Conservation (phyloP, 331 rosid species). For the Malus hybrid region DNA sequence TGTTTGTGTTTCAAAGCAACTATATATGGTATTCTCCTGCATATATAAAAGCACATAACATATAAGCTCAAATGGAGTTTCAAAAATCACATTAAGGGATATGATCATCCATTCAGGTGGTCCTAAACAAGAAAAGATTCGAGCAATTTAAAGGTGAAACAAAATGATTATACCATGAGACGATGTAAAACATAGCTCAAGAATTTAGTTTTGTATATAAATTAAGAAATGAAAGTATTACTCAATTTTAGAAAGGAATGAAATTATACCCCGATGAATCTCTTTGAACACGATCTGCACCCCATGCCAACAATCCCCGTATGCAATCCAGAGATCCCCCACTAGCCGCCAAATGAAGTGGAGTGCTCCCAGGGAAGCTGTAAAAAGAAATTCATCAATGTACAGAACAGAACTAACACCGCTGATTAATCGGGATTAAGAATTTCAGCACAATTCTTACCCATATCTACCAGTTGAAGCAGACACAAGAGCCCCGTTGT, state of each 20-base stretch:
- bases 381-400: conserved; percentile 20
- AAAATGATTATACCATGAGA: background rate
- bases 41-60: conserved; percentile 3
- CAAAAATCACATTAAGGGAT: background rate
- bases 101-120: background rate
- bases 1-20: conserved; percentile 80
- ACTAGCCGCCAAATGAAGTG: conserved; percentile 91
- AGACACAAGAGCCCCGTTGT: conserved; percentile 79
- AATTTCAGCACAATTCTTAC: conserved; percentile 27
- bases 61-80: background rate
- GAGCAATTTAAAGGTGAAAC: background rate
- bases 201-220: background rate
- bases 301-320: conserved; percentile 84
- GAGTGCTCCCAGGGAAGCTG: conserved; percentile 83
- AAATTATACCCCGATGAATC: conserved; percentile 67
- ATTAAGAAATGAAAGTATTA: conserved; percentile 11
- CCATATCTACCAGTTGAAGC: conserved; percentile 85
- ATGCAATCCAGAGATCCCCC: conserved; percentile 92
- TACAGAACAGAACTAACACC: background rate
- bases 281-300: conserved; percentile 79
- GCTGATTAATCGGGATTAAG: background rate
- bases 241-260: conserved; percentile 8
- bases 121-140: background rate
- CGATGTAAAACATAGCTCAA: background rate
- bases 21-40: conserved; percentile 80